Conservation (phyloP, 306 rosid genomes). For the Canavalia gladiata region DNA sequence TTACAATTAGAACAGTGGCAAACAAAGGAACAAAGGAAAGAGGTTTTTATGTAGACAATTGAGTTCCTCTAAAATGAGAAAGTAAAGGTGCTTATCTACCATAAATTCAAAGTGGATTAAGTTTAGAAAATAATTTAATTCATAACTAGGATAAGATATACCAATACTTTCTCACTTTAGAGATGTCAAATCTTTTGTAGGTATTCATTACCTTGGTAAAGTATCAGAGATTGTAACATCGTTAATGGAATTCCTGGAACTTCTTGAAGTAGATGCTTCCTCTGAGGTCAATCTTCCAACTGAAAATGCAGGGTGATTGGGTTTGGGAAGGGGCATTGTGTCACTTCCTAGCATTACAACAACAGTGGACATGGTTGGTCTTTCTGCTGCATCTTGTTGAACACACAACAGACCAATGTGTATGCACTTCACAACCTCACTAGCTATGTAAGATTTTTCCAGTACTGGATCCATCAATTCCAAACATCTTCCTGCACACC, state of each 20-base stretch:
- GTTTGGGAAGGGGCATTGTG: slow-evolving; percentile 45
- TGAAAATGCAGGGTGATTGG: slow-evolving; percentile 50
- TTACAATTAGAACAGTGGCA: no score
- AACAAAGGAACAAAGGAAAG: no score
- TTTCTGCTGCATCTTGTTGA: slow-evolving; percentile 53
- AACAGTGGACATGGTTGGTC: slow-evolving; percentile 59
- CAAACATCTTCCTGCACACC: slow-evolving; percentile 52
- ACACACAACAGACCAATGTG: slow-evolving; percentile 58
- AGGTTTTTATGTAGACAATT: no score
- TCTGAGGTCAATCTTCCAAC: background rate
- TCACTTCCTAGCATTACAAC: slow-evolving; percentile 50
- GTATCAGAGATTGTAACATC: background rate
- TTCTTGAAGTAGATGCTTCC: background rate
- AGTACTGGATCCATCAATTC: slow-evolving; percentile 56
- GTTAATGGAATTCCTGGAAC: slow-evolving; percentile 37
- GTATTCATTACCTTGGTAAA: background rate
- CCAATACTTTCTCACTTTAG: background rate
- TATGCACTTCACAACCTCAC: slow-evolving; percentile 48
- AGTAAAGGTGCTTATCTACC: no score
- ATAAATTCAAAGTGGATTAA: background rate
- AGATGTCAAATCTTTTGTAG: background rate
- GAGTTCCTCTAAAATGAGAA: no score
- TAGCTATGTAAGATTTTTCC: slow-evolving; percentile 1
- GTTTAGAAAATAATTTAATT: no score
- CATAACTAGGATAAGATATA: no score